Evolutionary conservation across 2,329 filamentous ascomycete species (phyloP), one percentile per base, ranked within the genome.

Genomic region (Seiridium cupressi): DNA sequence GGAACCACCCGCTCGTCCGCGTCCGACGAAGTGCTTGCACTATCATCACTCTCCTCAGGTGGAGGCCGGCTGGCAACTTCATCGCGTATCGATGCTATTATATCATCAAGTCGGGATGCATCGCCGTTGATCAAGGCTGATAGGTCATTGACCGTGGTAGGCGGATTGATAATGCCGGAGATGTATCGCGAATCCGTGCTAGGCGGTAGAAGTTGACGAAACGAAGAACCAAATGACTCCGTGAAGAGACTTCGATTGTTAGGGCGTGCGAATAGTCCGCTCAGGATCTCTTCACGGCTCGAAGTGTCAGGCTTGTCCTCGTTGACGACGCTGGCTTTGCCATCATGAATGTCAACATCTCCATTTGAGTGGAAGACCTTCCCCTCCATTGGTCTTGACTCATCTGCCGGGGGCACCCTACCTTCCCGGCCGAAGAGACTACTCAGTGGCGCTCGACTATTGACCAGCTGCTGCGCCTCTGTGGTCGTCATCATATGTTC

Each of bases 401-500:
- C 76, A 60, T 91, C 87, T 11, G 84, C 86, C 0, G 81, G 75
- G 2, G 90, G 88, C 18, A 91, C 87, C 59, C 83, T 80, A 1
- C 89, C 89, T 62, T 91, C 89, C 48, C 91, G 86, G 1, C 90
- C 90, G 63, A 93, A 93, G 54, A 86, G 76, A 64, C 86, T 86
- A 70, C 90, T 93, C 51, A 94, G 82, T 0, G 91, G 91, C 66
- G 92, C 89, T 47, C 90, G 85, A 57, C 89, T 87, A 11, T 88
- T 84, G 10, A 95, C 85, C 5, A 96, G 84, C 66, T 94, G 89
- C 61, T 90, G 87, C 9, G 91, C 87, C 65, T 93, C 88, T 26
- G 86, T 87, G 62, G 90, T 90, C 44, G 91, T 85, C 73, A 91
- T 86, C 58, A 90, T 84, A 69, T 93, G 90, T 63, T 93, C 90